phyloP scores from a whole-genome alignment of 441 rosid genomes.

The Brassica balearica region DNA sequence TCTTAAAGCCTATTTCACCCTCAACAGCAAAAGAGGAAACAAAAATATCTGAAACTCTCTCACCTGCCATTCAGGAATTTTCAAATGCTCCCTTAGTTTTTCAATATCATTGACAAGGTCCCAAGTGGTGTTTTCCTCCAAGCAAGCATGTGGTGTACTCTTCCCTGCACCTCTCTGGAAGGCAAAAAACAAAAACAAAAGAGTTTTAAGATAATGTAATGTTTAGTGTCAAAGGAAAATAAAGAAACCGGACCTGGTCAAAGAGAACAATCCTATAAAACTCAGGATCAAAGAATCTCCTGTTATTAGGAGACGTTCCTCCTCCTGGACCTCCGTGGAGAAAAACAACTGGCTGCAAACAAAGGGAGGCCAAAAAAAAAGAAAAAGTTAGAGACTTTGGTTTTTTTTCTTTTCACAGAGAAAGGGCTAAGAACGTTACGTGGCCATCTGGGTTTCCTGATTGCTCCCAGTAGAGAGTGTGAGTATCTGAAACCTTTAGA shows the following conservation, averaged over 20 bases:
- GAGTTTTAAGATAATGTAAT: neutral
- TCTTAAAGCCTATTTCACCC: neutral
- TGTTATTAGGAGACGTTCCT: slow-evolving; percentile 80
- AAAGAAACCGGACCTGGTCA: slow-evolving; percentile 66
- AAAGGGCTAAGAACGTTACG: slow-evolving; percentile 48
- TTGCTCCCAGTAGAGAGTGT: slow-evolving; percentile 82
- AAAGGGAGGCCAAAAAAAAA: neutral
- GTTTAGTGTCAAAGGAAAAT: neutral
- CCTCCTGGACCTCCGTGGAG: slow-evolving; percentile 99
- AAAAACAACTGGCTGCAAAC: slow-evolving; percentile 82
- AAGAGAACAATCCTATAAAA: slow-evolving; percentile 81
- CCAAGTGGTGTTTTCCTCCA: slow-evolving; percentile 92
- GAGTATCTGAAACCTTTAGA: slow-evolving; percentile 84
- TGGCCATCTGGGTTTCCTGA: slow-evolving; percentile 91
- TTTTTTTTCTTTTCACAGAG: neutral
- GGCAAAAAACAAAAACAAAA: too few relatives aligned
- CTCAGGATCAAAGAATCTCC: slow-evolving; percentile 87
- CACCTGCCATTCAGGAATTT: slow-evolving; percentile 95
- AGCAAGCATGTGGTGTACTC: slow-evolving; percentile 96
- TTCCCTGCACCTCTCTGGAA: slow-evolving; percentile 92
- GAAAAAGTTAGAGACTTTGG: slow-evolving; percentile 20
- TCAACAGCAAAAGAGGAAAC: slow-evolving; percentile 4
- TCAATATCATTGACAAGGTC: slow-evolving; percentile 86
- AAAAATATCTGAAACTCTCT: neutral
- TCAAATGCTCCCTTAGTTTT: slow-evolving; percentile 78